Conservation (phyloP, 1,139 yeast species). For the Saccharomycopsis phalli region DNA sequence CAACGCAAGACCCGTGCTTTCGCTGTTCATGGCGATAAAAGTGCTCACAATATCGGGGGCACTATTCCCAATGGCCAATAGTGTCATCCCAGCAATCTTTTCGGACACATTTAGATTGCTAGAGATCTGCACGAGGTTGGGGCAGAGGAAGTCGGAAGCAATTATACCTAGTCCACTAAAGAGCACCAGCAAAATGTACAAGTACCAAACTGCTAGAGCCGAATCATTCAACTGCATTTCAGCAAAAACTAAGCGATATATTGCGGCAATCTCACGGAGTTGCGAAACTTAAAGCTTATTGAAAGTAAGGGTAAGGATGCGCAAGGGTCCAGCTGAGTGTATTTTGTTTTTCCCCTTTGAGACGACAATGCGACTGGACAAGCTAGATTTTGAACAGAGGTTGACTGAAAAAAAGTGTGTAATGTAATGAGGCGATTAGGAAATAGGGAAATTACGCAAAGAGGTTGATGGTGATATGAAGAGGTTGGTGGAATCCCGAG, state of each 20-base stretch:
- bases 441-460: no score
- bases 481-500: no score
- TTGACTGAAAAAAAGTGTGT: no score
- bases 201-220: not conserved
- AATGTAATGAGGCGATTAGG: no score
- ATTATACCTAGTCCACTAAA: constrained; percentile 62
- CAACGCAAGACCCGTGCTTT: constrained; percentile 67
- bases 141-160: constrained; percentile 70
- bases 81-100: constrained; percentile 76
- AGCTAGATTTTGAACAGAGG: no score
- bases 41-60: constrained; percentile 86
- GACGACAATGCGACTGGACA: no score
- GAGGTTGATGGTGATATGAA: no score
- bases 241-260: no score
- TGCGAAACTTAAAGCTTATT: no score
- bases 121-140: constrained; percentile 60
- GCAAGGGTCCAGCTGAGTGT: not conserved
- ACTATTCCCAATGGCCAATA: constrained; percentile 87
- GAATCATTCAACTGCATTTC: no score
- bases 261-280: no score
- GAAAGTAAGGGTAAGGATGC: not conserved
- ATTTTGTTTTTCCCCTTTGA: no score
- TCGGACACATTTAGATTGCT: constrained; percentile 53
- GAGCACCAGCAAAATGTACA: constrained; percentile 22
- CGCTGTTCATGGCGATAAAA: constrained; percentile 64